Base-by-base conservation (phyloP, 352 stramenopile genomes). In the Phytopythium delawarense region DNA sequence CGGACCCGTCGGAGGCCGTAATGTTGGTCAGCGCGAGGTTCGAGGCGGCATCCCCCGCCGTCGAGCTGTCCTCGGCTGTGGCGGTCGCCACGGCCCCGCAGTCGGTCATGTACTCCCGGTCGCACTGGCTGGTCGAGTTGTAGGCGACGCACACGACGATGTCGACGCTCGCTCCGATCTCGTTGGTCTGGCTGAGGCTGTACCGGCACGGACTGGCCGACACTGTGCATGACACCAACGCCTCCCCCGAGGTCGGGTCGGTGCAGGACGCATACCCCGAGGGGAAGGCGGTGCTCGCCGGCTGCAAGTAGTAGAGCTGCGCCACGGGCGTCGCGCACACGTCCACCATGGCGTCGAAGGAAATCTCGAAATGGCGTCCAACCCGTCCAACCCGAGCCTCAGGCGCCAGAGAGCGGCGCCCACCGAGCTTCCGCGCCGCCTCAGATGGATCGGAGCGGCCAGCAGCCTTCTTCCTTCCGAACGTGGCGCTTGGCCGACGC, bases 71-170 rank as follows among this genome's bases (percentile, higher is more conserved):
- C 2, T 23, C 20, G 13, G 25, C 21, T 5, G 16, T 7, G 35
- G 50, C 20, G 12, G 45, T 37, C 5, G 20, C 32, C 9, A 21
- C 35, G 11, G 12, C 30, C 12, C 53, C 28, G 35, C 53, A 59
- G 35, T 59, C 53, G 20, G 37, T 25, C 53, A 59, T 50, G 35
- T 34, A 50, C n/a, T 59, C 53, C 4, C 37, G 53, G 35, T 59
- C 53, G 53, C 53, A 59, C 21, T 49, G 53, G 35, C 39, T 39
- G 53, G n/a, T 59, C 21, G 53, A 46, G 35, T 59, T 59, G 53
- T 59, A 50, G 34, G 53, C n/a, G 34, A 59, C 53, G 53, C 53
- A 59, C 9, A 59, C 53, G 34, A 59, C 53, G 15, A 59, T 39
- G 35, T n/a, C 35, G 9, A 30, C 53, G 53, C 35, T 59, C n/a